phyloP scores from a whole-genome alignment of 306 rosid species.

The Pyrus communis region DNA sequence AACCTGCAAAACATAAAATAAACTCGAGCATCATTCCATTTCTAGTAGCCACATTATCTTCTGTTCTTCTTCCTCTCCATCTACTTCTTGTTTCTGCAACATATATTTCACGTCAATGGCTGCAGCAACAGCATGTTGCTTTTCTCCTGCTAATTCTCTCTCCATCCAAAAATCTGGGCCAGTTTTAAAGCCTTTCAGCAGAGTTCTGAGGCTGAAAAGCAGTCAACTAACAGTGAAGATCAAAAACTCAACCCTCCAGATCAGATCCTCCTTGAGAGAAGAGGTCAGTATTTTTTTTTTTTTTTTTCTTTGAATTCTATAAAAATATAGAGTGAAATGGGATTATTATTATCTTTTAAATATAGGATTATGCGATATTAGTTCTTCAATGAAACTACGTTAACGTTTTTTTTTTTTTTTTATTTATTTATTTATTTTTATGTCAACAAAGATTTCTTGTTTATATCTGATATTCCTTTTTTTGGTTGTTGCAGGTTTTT shows the following conservation, averaged over 20 bases:
- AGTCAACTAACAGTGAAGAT: conserved; percentile 37
- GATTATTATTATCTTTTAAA: not conserved
- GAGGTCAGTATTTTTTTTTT: conserved; percentile 36
- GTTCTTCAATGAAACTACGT: not conserved
- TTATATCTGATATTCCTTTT: conserved; percentile 1
- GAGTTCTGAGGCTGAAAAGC: conserved; percentile 35
- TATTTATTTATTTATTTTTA: too few relatives aligned
- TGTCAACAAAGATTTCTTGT: conserved; percentile 8
- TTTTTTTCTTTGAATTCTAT: not conserved
- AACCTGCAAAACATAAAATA: not conserved
- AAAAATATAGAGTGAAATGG: not conserved
- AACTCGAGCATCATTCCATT: not conserved
- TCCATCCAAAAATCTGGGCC: conserved; percentile 45
- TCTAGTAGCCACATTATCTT: not conserved
- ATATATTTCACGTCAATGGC: conserved; percentile 46
- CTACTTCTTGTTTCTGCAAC: conserved; percentile 17
- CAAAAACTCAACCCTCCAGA: conserved; percentile 25
- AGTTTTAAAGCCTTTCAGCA: conserved; percentile 31
- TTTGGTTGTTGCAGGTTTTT: conserved; percentile 44
- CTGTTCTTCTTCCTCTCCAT: not conserved
- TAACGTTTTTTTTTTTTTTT: not conserved
- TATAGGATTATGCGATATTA: not conserved
- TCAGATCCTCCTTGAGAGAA: conserved; percentile 62
- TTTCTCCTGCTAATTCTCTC: conserved; percentile 25
- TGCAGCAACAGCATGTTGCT: conserved; percentile 20